Conservation (phyloP, 2,329 filamentous ascomycete species). For the Taxawa tesnikishii region DNA sequence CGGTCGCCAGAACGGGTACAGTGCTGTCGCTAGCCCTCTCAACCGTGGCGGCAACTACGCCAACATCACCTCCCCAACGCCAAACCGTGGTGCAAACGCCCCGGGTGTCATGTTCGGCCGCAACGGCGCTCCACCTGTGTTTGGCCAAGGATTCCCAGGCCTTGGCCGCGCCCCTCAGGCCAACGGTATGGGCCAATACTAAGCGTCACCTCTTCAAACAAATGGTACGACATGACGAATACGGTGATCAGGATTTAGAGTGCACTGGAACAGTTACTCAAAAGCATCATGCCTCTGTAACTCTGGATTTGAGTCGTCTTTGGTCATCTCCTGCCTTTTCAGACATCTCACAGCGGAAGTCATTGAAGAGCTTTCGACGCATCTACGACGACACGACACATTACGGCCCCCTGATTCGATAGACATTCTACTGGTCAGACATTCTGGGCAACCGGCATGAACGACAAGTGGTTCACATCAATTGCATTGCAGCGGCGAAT, state of each 20-base stretch:
- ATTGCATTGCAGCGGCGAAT: not conserved
- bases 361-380: too few species aligned
- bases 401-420: not conserved
- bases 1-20: not conserved
- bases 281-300: too few species aligned
- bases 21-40: not conserved
- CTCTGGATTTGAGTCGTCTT: not conserved
- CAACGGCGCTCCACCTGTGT: constrained; percentile 3
- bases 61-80: constrained; percentile 4
- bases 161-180: constrained; percentile 2
- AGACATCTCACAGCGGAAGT: not conserved
- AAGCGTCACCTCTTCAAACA: not conserved
- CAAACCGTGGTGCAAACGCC: constrained; percentile 1
- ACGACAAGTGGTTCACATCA: not conserved
- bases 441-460: not conserved
- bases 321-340: not conserved
- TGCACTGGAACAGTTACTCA: too few species aligned
- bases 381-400: not conserved
- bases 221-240: not conserved
- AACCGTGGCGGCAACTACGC: constrained; percentile 1
- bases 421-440: not conserved
- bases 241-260: too few species aligned
- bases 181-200: constrained; percentile 5
- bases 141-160: constrained; percentile 2
- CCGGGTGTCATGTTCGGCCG: constrained; percentile 5